Evolutionary conservation across 805 yeast genomes (phyloP), one percentile per base, ranked within the genome.

Genomic region (Blastobotrys chiropterorum): DNA sequence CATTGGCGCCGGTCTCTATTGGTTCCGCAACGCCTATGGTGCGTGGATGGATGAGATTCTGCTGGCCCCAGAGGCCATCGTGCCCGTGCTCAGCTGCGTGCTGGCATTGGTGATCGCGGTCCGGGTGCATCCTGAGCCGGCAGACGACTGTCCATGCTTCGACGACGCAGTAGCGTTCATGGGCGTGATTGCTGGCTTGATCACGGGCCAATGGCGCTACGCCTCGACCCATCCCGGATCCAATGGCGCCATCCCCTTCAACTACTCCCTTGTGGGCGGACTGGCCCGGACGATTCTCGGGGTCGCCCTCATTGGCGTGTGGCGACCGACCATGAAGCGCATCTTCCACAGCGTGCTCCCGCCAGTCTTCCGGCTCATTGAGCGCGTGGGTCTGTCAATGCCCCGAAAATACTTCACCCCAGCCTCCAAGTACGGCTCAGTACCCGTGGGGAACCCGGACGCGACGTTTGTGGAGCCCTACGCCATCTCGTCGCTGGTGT

Each of bases 71-170:
- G 45, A 39, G 21, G 21, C 48, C 15, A 49, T 19, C 39, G 26
- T 26, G 43, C 46, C 50, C n/a, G 38, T 43, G 17, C 47, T 58
- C 2, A 21, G 49, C 15, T 31, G 59, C 3, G 59, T 64, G 6
- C 74, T 74, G 21, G 22, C 55, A 1, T 47, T 80, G 1, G 75
- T 83, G 44, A 55, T 69, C 1, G 61, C 85, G 34, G 76, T 90
- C 19, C 82, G 85, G 59, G 67, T 75, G 42, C 96, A 90, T 68
- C 86, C 90, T 0, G 80, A 78, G 53, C 98, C 98, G 1, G 82
- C 86, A 17, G 99, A 94, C 60, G 85, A 83, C 58, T 92, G 99
- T 64, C 99, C 99, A 1, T 94, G 99, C 66, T 92, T 85, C 63
- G 97, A 90, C 62, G 99, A 92, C 65, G 81, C 90, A 16, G 96